Percentiles rank a stretch among this genome's conserved stretches.
Conservation (phyloP, 371 early-diverging fungal genomes). For the Rhizopus microsporus region DNA sequence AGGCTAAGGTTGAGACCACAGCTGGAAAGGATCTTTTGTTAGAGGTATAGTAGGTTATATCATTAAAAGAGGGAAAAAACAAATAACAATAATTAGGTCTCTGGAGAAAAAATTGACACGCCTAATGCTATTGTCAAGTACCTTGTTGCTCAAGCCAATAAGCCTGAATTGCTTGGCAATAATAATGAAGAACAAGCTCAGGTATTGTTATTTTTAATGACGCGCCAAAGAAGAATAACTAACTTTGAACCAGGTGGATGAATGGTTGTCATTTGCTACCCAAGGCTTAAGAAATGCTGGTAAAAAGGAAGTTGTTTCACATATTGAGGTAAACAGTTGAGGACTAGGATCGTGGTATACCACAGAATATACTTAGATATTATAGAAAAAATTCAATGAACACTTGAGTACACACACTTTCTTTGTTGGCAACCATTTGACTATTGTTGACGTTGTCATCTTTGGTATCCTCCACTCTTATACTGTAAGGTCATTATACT, state of each 20-base stretch:
- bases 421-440: constrained; percentile 63
- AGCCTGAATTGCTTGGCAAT: constrained; percentile 53
- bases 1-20: constrained; percentile 32
- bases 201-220: constrained; percentile 27
- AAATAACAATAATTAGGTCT: constrained; percentile 24
- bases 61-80: neutral
- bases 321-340: constrained; percentile 33
- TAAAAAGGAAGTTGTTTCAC: constrained; percentile 44
- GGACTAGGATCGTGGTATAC: neutral
- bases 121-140: constrained; percentile 54
- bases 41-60: constrained; percentile 25
- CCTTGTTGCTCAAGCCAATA: constrained; percentile 48
- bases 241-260: constrained; percentile 43
- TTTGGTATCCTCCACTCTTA: constrained; percentile 69
- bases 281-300: constrained; percentile 34
- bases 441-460: constrained; percentile 71
- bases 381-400: constrained; percentile 61
- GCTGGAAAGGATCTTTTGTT: constrained; percentile 28
- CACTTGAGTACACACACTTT: constrained; percentile 65
- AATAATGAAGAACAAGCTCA: constrained; percentile 57
- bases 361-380: neutral
- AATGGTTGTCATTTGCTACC: constrained; percentile 43
- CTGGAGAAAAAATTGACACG: constrained; percentile 51
- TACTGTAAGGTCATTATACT: constrained; percentile 43
- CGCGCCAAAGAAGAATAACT: constrained; percentile 30